Conservation (phyloP, 2,329 filamentous ascomycete genomes). For the Ophiognomonia clavigignenti-juglandacearum region DNA sequence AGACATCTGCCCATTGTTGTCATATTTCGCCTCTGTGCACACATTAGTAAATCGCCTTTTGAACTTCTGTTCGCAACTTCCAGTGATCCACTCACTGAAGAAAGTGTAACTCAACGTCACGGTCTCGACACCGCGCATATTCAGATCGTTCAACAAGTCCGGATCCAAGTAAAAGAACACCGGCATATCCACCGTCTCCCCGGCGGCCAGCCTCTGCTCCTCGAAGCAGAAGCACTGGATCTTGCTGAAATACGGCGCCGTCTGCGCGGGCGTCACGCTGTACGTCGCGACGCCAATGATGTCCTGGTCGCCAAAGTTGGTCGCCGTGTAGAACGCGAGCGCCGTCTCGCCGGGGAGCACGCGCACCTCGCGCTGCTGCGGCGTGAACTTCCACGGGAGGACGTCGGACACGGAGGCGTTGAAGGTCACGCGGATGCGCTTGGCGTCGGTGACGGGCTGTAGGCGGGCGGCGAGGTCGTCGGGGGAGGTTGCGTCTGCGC, state of each 20-base stretch:
- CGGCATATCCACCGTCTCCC: constrained; percentile 98
- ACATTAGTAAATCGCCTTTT: constrained; percentile 27
- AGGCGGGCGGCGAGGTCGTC: constrained; percentile 71
- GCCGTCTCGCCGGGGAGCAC: constrained; percentile 96
- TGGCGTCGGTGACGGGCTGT: constrained; percentile 72
- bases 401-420: constrained; percentile 93
- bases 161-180: constrained; percentile 99
- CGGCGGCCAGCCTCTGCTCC: constrained; percentile 87
- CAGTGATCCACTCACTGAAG: constrained; percentile 67
- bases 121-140: constrained; percentile 90
- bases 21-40: constrained; percentile 70
- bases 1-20: constrained; percentile 68
- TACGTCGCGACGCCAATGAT: constrained; percentile 98
- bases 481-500: constrained; percentile 55
- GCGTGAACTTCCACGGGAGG: constrained; percentile 93
- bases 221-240: constrained; percentile 99
- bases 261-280: constrained; percentile 91
- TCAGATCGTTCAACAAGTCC: constrained; percentile 85
- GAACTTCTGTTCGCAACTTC: background rate
- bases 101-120: constrained; percentile 97
- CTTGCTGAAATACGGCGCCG: constrained; percentile 97
- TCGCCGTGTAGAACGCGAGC: constrained; percentile 94
- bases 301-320: constrained; percentile 82
- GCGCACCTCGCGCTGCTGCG: constrained; percentile 93
- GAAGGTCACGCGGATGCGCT: constrained; percentile 91